These are phyloP conservation scores for Yamadazyma spencermartinsiae DNA, from an alignment of 1,139 yeast species.

Conservation along the genomic window DNA sequence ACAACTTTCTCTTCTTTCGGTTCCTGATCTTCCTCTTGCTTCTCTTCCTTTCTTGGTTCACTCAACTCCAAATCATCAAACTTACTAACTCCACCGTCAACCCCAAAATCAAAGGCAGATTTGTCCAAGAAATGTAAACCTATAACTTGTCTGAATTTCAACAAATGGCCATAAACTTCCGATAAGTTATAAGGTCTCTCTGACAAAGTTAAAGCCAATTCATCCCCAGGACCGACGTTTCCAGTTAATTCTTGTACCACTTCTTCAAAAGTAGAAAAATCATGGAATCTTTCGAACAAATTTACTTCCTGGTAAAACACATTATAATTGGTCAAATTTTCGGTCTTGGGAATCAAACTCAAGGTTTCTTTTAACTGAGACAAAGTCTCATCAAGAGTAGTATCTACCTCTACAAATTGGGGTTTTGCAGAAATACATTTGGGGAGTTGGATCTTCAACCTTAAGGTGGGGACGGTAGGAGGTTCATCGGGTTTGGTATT, in stretches of 20 bases:
- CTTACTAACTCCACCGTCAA: conserved; percentile 27
- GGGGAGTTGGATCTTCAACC: conserved; percentile 29
- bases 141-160: conserved; percentile 44
- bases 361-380: conserved; percentile 62
- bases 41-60: conserved; percentile 6
- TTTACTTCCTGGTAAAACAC: conserved; percentile 40
- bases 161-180: conserved; percentile 39
- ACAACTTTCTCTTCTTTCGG: conserved; percentile 8
- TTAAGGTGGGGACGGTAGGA: conserved; percentile 3
- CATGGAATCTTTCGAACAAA: conserved; percentile 35
- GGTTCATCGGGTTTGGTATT: background rate
- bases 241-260: conserved; percentile 27
- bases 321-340: conserved; percentile 62
- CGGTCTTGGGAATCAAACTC: conserved; percentile 52
- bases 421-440: conserved; percentile 22
- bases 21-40: conserved; percentile 9
- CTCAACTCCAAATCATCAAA: conserved; percentile 28
- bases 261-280: conserved; percentile 32
- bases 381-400: conserved; percentile 46
- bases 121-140: conserved; percentile 46
- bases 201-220: conserved; percentile 20
- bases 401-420: conserved; percentile 16
- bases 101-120: conserved; percentile 25
- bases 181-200: conserved; percentile 43
- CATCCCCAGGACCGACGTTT: conserved; percentile 15